Base-by-base conservation (phyloP, 176 grass and related monocot species). In the Typha latifolia region DNA sequence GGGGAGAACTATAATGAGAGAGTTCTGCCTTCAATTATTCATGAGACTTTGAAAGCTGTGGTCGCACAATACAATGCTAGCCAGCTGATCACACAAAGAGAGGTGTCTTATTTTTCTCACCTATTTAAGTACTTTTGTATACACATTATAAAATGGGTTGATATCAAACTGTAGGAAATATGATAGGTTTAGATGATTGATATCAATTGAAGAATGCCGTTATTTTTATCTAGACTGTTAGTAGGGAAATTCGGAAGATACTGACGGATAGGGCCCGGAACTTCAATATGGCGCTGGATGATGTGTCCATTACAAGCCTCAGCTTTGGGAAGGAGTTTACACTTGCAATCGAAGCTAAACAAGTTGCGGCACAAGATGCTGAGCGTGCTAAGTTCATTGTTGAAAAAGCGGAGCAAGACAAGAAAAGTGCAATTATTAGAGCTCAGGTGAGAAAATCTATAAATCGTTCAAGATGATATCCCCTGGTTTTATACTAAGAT, bases 61-160 rank as follows among this genome's bases (percentile, higher is more conserved):
- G 91, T 96, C 62, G 91, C 91, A 10, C 91, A 96, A 18, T 96
- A 96, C 87, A 96, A 96, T 82, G 87, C 91, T 62, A 96, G 91
- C 69, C 91, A 96, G 72, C 80, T 91, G 47, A 91, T 96, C 64
- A 96, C 91, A 49, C 91, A 91, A 69, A 91, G 91, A 96, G 91
- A 96, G 84, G 91, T 96, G 66, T n/a, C 12, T 1, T 56, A 43
- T 43, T 43, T 8, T 43, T 43, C 53, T 59, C 53, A 19, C 53
- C 53, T 19, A 3, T 16, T n/a, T 2, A 55, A 55, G 12, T 55
- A 14, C 18, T 59, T 59, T 59, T 8, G 0, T 19, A 21, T 59
- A 59, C 20, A 22, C n/a, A 11, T 59, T 59, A 21, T 59, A 59
- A 21, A 59, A 12, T 19, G 53, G 20, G 16, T 59, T 22, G 53